These are phyloP conservation scores for Fagus sylvatica DNA, from an alignment of 306 rosid genomes.

Conservation along the genomic window DNA sequence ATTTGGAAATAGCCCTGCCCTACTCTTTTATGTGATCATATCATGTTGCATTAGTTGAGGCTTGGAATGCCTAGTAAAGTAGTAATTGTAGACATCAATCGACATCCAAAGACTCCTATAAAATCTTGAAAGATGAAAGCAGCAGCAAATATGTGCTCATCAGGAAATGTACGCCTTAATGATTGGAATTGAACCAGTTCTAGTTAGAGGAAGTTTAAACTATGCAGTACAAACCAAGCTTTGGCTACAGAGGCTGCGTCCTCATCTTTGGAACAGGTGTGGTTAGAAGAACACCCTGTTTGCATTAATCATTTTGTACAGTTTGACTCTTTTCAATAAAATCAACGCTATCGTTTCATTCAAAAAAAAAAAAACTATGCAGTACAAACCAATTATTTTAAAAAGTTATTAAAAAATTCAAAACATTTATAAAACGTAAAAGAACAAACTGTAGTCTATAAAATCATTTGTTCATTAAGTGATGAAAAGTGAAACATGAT, in stretches of 20 bases:
- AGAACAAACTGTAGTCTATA: neutral
- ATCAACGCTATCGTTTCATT: too few relatives aligned
- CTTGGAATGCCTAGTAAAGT: neutral
- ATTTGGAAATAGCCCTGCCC: too few relatives aligned
- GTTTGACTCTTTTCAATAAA: too few relatives aligned
- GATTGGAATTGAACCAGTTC: neutral
- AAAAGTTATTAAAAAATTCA: neutral
- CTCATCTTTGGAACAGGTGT: too few relatives aligned
- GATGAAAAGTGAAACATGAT: neutral
- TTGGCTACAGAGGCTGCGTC: too few relatives aligned
- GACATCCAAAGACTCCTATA: neutral
- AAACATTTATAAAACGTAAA: neutral
- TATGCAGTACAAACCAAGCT: neutral
- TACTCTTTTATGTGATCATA: neutral
- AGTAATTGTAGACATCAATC: neutral
- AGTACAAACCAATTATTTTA: neutral
- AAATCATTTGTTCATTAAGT: neutral
- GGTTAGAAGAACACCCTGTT: too few relatives aligned
- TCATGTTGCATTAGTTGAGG: neutral
- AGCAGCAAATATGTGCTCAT: neutral
- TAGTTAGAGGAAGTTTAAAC: neutral
- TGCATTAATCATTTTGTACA: too few relatives aligned
- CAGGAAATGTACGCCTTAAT: neutral
- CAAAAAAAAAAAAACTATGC: too few relatives aligned
- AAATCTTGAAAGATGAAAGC: neutral